A percentile compares a stretch with the other conserved stretches of the same genome.
These are phyloP conservation scores for Talaromyces sp. DNA, from an alignment of 2,329 filamentous ascomycete genomes.

Conservation along the genomic window DNA sequence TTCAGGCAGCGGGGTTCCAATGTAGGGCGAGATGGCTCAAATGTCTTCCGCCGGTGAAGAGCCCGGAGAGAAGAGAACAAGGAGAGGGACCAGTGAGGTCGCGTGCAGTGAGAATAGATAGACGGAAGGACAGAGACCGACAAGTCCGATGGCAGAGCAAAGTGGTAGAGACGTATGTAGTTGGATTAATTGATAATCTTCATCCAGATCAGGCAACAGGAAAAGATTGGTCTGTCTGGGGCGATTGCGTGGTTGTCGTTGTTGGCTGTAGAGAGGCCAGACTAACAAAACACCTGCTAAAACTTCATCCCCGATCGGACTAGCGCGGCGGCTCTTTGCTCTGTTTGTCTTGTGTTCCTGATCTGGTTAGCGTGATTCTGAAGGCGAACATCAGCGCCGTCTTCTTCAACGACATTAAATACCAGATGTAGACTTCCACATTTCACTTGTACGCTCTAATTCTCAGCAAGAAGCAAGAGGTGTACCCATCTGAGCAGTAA, in stretches of 20 bases:
- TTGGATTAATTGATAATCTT: neutral
- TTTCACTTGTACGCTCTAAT: neutral
- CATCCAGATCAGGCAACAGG: slow-evolving; percentile 1
- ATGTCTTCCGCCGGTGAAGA: slow-evolving; percentile 1
- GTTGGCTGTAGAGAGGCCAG: neutral
- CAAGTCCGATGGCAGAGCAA: neutral
- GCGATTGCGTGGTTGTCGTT: slow-evolving; percentile 6
- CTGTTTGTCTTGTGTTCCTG: slow-evolving; percentile 1
- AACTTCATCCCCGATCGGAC: slow-evolving; percentile 9
- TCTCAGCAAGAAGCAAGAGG: neutral
- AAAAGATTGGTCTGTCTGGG: neutral
- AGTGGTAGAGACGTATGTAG: neutral
- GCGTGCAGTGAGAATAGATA: slow-evolving; percentile 1
- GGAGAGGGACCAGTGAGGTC: neutral
- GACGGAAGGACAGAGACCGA: neutral
- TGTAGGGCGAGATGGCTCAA: slow-evolving; percentile 5
- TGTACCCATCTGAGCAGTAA: neutral
- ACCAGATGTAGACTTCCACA: neutral
- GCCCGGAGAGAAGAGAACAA: neutral
- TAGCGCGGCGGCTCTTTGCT: slow-evolving; percentile 11
- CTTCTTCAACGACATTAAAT: neutral
- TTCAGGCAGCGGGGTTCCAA: neutral
- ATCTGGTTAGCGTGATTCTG: neutral
- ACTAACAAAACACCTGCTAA: neutral
- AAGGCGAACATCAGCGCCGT: neutral